Percentiles rank a stretch among this genome's conserved stretches.
These are phyloP conservation scores for Malassezia psittaci DNA, from an alignment of 1,284 basidiomycete genomes.

Conservation along the genomic window DNA sequence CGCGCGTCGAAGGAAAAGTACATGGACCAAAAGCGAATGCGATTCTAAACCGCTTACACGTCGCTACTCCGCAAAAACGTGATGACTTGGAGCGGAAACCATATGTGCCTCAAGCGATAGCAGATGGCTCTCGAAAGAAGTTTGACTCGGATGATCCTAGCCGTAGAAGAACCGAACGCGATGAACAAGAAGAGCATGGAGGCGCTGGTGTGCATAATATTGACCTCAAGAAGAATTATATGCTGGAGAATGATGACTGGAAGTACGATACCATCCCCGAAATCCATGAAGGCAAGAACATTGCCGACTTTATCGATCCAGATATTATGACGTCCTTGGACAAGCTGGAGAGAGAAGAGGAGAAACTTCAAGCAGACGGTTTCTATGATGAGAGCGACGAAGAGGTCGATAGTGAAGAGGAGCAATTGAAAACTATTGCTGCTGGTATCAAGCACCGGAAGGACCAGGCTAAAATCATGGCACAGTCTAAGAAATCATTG, in stretches of 20 bases:
- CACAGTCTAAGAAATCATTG: constrained; percentile 75
- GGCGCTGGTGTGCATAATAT: constrained; percentile 47
- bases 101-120: constrained; percentile 33
- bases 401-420: constrained; percentile 78
- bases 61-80: constrained; percentile 38
- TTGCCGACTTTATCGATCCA: constrained; percentile 98
- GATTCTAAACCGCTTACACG: constrained; percentile 45
- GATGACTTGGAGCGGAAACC: constrained; percentile 40
- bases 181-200: constrained; percentile 44
- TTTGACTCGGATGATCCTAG: constrained; percentile 38
- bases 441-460: constrained; percentile 59
- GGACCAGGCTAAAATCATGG: constrained; percentile 60
- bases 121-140: constrained; percentile 33
- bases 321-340: constrained; percentile 95
- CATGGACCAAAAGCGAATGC: constrained; percentile 41
- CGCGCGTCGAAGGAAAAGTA: constrained; percentile 42
- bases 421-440: constrained; percentile 63
- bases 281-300: constrained; percentile 94
- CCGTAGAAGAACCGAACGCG: constrained; percentile 36
- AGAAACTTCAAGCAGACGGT: constrained; percentile 79
- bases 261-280: constrained; percentile 92
- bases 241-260: constrained; percentile 84
- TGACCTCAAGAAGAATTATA: constrained; percentile 62
- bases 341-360: constrained; percentile 92
- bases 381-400: constrained; percentile 78